phyloP scores from a whole-genome alignment of 805 yeast species.

The Hyphopichia homilentoma region DNA sequence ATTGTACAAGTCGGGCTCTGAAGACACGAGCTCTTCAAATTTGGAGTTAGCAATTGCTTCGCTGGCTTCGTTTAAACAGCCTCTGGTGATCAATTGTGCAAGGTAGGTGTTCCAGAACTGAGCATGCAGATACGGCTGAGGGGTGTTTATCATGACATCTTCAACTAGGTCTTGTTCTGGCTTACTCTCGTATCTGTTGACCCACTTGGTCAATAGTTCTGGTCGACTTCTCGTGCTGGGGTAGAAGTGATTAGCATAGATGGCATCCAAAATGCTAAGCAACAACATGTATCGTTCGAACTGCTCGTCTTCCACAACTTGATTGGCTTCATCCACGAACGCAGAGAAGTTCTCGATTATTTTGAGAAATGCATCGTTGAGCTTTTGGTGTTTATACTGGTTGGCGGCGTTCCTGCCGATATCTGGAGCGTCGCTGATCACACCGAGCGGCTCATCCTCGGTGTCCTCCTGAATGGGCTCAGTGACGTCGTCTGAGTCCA shows the following conservation, averaged over 20 bases:
- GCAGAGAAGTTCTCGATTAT: conserved; percentile 25
- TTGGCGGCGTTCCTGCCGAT: conserved; percentile 8
- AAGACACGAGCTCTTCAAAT: conserved; percentile 35
- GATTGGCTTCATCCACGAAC: conserved; percentile 23
- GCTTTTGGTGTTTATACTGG: conserved; percentile 6
- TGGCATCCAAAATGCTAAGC: conserved; percentile 52
- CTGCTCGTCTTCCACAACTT: conserved; percentile 22
- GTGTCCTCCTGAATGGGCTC: conserved; percentile 4
- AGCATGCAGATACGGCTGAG: conserved; percentile 45
- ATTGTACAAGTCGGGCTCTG: conserved; percentile 26
- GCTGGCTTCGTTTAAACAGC: conserved; percentile 54
- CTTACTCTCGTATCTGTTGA: conserved; percentile 64
- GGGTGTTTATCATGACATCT: conserved; percentile 40
- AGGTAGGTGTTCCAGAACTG: conserved; percentile 62
- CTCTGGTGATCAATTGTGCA: conserved; percentile 56
- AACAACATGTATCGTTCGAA: conserved; percentile 34
- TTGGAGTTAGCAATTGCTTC: conserved; percentile 42
- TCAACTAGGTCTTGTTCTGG: conserved; percentile 54
- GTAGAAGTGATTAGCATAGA: conserved; percentile 49
- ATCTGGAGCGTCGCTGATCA: conserved; percentile 19
- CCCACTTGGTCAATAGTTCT: conserved; percentile 53
- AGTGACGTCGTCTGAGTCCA: conserved; percentile 15
- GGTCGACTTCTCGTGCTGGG: conserved; percentile 37
- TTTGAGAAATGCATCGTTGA: conserved; percentile 23
- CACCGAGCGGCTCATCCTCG: conserved; percentile 23